A percentile compares a stretch with the other conserved stretches of the same genome.
Conservation (phyloP, 257 asterid genomes). For the Solanum ahanhuiri region DNA sequence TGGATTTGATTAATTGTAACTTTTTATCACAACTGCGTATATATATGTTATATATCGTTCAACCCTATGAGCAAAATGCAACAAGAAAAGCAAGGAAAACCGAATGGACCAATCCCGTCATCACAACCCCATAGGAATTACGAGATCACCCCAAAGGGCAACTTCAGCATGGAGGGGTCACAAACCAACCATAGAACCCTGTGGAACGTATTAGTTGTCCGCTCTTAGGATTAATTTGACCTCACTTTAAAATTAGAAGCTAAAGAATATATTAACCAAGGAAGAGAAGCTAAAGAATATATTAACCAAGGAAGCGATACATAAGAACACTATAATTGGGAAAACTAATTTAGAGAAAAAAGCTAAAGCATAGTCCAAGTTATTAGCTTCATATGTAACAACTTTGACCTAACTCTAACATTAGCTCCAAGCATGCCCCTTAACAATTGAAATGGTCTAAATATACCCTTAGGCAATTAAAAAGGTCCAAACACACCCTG, state of each 20-base stretch:
- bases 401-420: not conserved
- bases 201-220: not conserved
- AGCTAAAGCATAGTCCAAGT: not conserved
- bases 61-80: not conserved
- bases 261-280: not conserved
- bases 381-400: not conserved
- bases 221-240: not conserved
- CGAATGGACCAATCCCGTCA: not conserved
- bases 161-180: not conserved
- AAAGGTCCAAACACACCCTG: not conserved
- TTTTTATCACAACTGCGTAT: not conserved
- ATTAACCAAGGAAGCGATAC: not conserved
- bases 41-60: not conserved
- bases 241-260: not conserved
- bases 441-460: not conserved
- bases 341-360: not conserved
- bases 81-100: not conserved
- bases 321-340: not conserved
- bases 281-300: not conserved
- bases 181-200: not conserved
- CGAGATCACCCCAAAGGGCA: not conserved
- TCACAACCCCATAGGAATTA: not conserved
- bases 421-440: not conserved
- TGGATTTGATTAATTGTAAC: not conserved
- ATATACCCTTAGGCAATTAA: not conserved